Percentiles rank a stretch among this genome's conserved stretches.
Evolutionary conservation across 495 filamentous ascomycete genomes (phyloP).

Genomic region (Penicillium silybi): DNA sequence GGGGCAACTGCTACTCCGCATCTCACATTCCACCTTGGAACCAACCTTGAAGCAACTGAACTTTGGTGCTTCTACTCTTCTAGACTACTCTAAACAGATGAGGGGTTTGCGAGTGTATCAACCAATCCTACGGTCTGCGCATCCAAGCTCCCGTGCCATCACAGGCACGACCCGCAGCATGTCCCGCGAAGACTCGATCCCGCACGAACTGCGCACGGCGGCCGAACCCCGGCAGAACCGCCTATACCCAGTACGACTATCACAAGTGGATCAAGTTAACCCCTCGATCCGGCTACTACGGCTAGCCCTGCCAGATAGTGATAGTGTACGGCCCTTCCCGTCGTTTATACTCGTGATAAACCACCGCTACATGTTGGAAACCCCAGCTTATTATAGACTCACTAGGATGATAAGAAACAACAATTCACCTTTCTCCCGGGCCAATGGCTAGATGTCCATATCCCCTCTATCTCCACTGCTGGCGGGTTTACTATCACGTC

Average conservation of each 20-base stretch:
- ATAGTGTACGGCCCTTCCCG: constrained; percentile 15
- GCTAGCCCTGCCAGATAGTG: constrained; percentile 35
- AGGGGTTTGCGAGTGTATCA: constrained; percentile 10
- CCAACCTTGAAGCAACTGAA: neutral
- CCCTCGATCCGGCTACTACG: constrained; percentile 47
- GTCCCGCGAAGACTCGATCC: constrained; percentile 35
- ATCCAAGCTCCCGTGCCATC: neutral
- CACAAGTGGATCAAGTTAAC: constrained; percentile 46
- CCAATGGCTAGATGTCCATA: constrained; percentile 87
- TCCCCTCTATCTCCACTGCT: constrained; percentile 60
- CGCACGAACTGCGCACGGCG: constrained; percentile 65
- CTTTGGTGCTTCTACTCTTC: neutral
- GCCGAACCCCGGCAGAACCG: constrained; percentile 62
- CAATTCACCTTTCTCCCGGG: constrained; percentile 65
- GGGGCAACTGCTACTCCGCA: neutral
- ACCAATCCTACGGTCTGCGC: constrained; percentile 11
- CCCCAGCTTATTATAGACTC: neutral
- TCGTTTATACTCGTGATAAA: neutral
- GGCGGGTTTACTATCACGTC: constrained; percentile 91
- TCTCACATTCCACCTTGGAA: neutral
- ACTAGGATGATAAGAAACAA: constrained; percentile 21
- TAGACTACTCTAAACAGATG: neutral
- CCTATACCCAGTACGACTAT: constrained; percentile 47
- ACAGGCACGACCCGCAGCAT: constrained; percentile 12
- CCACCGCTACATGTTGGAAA: neutral